Conservation (phyloP, 2,329 filamentous ascomycete species). For the Colletotrichum karsti region DNA sequence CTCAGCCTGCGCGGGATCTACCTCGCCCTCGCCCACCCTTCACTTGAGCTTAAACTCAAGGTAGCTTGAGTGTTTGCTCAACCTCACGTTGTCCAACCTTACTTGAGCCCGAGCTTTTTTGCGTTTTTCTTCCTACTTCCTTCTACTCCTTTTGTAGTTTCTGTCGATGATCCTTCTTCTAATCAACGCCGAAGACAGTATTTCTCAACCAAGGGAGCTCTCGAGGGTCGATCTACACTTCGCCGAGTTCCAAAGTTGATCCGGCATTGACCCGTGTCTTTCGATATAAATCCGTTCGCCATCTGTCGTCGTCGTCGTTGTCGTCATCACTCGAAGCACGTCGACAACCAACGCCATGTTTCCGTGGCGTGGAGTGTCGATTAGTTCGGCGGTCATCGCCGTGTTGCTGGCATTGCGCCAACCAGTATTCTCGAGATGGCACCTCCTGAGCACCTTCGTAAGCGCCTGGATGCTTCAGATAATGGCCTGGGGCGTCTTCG, state of each 20-base stretch:
- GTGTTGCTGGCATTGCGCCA: constrained; percentile 19
- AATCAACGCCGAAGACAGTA: background rate
- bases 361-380: constrained; percentile 21
- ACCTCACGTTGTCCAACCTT: constrained; percentile 1
- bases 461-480: constrained; percentile 45
- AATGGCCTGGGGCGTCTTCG: constrained; percentile 48
- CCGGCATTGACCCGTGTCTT: background rate
- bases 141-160: background rate
- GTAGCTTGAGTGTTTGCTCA: background rate
- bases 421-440: constrained; percentile 36
- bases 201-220: background rate
- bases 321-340: background rate
- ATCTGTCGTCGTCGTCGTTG: background rate
- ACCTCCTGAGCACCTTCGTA: constrained; percentile 44
- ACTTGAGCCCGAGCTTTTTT: background rate
- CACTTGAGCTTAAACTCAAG: constrained; percentile 25
- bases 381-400: constrained; percentile 13
- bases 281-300: background rate
- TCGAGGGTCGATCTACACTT: background rate
- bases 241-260: background rate
- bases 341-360: constrained; percentile 5
- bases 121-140: background rate
- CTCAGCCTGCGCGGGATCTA: constrained; percentile 10
- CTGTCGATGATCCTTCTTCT: background rate
- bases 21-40: constrained; percentile 7